These are phyloP conservation scores for Amauroascus niger DNA, from an alignment of 2,329 filamentous ascomycete genomes.

Conservation along the genomic window DNA sequence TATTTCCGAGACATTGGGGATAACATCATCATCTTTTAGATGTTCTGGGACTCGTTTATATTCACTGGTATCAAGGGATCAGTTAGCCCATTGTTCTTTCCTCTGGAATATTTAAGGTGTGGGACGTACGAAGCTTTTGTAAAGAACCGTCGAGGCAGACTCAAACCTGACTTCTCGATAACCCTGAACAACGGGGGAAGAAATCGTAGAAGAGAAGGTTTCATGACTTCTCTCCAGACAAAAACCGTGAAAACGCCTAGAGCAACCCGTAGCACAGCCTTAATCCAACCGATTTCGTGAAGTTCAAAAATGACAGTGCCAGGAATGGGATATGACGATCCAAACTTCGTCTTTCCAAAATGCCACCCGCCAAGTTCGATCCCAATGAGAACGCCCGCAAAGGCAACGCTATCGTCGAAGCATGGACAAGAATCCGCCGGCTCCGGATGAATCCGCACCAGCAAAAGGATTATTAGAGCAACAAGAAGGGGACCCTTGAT, in stretches of 20 bases:
- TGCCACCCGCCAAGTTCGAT: slow-evolving; percentile 77
- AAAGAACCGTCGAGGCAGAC: slow-evolving; percentile 82
- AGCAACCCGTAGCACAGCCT: slow-evolving; percentile 58
- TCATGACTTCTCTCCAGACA: slow-evolving; percentile 81
- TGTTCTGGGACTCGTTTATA: slow-evolving; percentile 74
- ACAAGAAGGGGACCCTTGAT: slow-evolving; percentile 57
- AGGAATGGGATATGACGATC: slow-evolving; percentile 45
- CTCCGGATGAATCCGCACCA: slow-evolving; percentile 86
- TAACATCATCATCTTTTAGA: slow-evolving; percentile 71
- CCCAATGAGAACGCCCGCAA: slow-evolving; percentile 82
- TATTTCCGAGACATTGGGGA: slow-evolving; percentile 81
- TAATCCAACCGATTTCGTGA: slow-evolving; percentile 54
- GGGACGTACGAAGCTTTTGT: slow-evolving; percentile 62
- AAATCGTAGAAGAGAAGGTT: slow-evolving; percentile 64
- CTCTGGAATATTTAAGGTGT: background rate
- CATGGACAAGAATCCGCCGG: slow-evolving; percentile 95
- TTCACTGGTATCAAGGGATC: slow-evolving; percentile 41
- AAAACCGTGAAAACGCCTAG: slow-evolving; percentile 78
- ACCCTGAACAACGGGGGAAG: slow-evolving; percentile 82
- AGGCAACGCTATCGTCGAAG: slow-evolving; percentile 91
- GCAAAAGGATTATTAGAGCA: slow-evolving; percentile 56
- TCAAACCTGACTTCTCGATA: slow-evolving; percentile 68
- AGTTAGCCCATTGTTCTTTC: slow-evolving; percentile 10
- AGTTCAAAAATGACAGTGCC: slow-evolving; percentile 57
- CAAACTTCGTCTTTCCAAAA: slow-evolving; percentile 51